Evolutionary conservation across 192 early-diverging fungal species (phyloP).

Genomic region (Chytriomyces confervae): DNA sequence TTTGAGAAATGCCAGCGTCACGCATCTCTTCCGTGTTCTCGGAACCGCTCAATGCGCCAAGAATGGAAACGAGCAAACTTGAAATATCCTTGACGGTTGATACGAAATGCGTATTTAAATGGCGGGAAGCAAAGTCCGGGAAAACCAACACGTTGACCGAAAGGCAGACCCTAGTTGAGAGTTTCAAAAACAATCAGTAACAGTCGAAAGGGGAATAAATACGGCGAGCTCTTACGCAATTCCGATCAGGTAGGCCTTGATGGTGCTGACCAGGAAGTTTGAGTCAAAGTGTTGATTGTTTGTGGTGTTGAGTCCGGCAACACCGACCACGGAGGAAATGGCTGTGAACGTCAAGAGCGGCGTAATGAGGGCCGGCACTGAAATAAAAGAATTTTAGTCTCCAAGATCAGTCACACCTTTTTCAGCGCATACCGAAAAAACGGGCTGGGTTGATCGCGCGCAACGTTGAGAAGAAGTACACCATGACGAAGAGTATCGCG

Average conservation of each 20-base stretch:
- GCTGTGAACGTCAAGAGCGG: constrained; percentile 15
- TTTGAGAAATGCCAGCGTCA: not conserved
- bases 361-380: constrained; percentile 22
- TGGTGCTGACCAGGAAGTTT: not conserved
- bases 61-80: not conserved
- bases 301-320: constrained; percentile 6
- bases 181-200: not conserved
- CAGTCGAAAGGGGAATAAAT: not conserved
- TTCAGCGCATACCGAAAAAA: constrained; percentile 21
- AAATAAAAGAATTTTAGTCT: not conserved
- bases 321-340: constrained; percentile 10
- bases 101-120: not conserved
- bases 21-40: not conserved
- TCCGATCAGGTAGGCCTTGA: constrained; percentile 17
- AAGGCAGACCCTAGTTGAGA: not conserved
- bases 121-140: constrained; percentile 22
- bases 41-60: not conserved
- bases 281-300: constrained; percentile 12
- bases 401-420: not conserved
- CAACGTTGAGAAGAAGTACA: constrained; percentile 30
- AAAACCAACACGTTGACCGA: constrained; percentile 9
- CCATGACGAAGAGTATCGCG: constrained; percentile 22
- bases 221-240: constrained; percentile 7
- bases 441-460: constrained; percentile 22
- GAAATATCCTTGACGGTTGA: not conserved